Base-by-base conservation (phyloP, 768 basidiomycete species). In the Amanita polypyramis region DNA sequence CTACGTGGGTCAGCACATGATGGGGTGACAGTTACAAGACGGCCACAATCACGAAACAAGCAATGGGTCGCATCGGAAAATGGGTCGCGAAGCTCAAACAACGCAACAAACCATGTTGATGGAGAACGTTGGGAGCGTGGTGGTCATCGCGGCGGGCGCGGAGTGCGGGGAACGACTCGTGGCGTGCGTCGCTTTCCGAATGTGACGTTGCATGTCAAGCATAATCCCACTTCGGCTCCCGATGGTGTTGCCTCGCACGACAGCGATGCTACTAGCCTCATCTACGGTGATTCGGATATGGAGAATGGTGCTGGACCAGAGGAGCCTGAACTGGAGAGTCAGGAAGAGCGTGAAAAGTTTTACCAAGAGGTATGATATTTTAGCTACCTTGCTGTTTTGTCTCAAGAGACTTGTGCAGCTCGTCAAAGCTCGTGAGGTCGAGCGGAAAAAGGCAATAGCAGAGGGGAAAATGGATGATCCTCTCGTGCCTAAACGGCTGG, bases 401-500 rank as follows among this genome's bases (percentile, higher is more conserved):
- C 11, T 19, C 37, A 4, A 41, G 45, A 54, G 56, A 56, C 45
- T 35, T 51, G 43, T 53, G 44, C 51, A 83, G 87, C 66, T 90
- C 52, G 78, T 84, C 20, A 85, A 81, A 69, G 74, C 76, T 3
- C 81, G 87, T 43, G 85, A 90, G 56, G 58, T 62, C 2, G 88
- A 89, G 58, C 70, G 79, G 43, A 82, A 81, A 61, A 72, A 65
- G 41, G 85, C 85, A 12, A 92, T 96, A 46, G 73, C 80, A 0
- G 78, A 83, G 30, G 90, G 91, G 5, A 82, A 86, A 58, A 92
- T 96, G 77, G 85, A 89, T 52, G 90, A 91, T 58, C 93, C 92
- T 0, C 59, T 75, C 35, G 81, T 82, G 8, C 80, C 85, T 2
- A 84, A 85, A 59, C 74, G 83, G 11, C 73, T 96, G 2, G 88